Evolutionary conservation across 208 protist species (phyloP).

Genomic region (Leishmania mexicana): DNA sequence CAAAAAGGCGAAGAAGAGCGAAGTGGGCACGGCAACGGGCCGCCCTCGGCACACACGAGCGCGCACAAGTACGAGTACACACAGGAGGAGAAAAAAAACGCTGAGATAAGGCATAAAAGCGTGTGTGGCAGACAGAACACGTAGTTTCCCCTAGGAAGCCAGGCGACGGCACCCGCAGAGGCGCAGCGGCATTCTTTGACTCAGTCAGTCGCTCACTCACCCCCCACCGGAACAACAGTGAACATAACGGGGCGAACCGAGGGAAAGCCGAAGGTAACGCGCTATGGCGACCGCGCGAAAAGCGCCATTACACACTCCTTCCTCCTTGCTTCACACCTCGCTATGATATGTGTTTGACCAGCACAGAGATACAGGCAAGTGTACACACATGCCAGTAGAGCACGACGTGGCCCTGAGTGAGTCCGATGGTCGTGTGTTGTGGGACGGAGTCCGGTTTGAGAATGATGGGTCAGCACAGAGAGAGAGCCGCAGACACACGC

Average conservation of each 20-base stretch:
- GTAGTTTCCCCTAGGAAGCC: neutral
- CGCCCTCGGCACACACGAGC: neutral
- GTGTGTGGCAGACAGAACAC: neutral
- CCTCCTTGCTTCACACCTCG: neutral
- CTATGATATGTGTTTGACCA: neutral
- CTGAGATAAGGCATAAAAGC: neutral
- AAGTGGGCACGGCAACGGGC: neutral
- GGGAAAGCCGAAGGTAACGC: neutral
- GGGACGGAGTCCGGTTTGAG: neutral
- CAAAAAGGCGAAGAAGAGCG: neutral
- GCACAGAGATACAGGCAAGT: neutral
- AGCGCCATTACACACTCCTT: neutral
- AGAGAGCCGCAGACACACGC: neutral
- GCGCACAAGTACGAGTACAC: neutral
- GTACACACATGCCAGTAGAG: neutral
- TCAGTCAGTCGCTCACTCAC: neutral
- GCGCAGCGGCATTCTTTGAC: neutral
- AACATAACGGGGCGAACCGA: neutral
- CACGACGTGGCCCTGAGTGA: neutral
- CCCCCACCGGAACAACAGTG: neutral
- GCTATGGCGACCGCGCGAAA: neutral
- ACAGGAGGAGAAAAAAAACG: neutral
- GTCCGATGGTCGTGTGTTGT: neutral
- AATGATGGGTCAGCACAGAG: neutral
- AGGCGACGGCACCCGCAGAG: neutral